Percentiles rank a stretch among this genome's conserved stretches.
Conservation (phyloP, 2,329 filamentous ascomycete species). For the Raffaelea albimanens region DNA sequence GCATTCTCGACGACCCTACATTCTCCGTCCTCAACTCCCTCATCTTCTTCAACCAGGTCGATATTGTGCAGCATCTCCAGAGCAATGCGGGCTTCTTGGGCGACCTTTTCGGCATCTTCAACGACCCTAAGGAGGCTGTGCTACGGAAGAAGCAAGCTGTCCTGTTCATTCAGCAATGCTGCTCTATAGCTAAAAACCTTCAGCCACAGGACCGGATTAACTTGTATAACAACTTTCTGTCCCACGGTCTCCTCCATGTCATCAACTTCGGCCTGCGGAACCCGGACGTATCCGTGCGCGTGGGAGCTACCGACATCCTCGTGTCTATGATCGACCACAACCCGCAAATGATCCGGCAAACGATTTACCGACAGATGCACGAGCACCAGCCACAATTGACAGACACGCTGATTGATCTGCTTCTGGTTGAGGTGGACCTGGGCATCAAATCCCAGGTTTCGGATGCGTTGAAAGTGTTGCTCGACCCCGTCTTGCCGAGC, state of each 20-base stretch:
- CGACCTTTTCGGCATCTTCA: constrained; percentile 77
- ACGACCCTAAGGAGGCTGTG: constrained; percentile 50
- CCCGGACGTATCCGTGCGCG: constrained; percentile 71
- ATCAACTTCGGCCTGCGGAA: constrained; percentile 88
- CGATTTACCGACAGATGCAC: constrained; percentile 84
- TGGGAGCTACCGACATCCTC: constrained; percentile 87
- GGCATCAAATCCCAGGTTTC: constrained; percentile 94
- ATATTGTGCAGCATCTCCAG: constrained; percentile 94
- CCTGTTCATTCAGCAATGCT: constrained; percentile 93
- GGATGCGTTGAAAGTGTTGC: constrained; percentile 85
- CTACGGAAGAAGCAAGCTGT: constrained; percentile 88
- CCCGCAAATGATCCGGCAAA: constrained; percentile 83
- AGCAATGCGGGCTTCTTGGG: constrained; percentile 66
- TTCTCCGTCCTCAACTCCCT: constrained; percentile 96
- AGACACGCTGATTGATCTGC: constrained; percentile 83
- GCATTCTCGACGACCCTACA: constrained; percentile 93
- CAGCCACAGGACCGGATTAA: constrained; percentile 73
- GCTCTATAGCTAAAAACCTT: constrained; percentile 85
- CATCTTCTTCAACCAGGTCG: constrained; percentile 98
- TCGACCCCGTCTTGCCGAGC: constrained; percentile 56
- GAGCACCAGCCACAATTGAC: constrained; percentile 80
- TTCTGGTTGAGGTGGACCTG: constrained; percentile 83
- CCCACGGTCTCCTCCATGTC: constrained; percentile 76
- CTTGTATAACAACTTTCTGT: constrained; percentile 83
- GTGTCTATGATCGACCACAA: constrained; percentile 95